Conservation (phyloP, 2,329 filamentous ascomycete genomes). For the Colletotrichum simmondsii region DNA sequence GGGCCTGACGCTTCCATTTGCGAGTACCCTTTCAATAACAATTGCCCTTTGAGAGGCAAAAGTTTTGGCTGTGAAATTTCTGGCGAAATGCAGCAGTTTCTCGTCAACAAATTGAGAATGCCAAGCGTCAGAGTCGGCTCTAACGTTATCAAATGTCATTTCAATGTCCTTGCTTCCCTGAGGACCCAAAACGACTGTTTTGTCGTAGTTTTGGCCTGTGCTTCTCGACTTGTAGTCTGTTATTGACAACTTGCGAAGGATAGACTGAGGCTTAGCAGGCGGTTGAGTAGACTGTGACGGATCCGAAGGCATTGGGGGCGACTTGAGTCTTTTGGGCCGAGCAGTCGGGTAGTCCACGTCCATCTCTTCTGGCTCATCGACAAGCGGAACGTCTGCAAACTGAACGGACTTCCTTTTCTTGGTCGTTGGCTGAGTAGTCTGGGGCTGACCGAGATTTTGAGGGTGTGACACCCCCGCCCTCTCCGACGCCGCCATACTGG, state of each 20-base stretch:
- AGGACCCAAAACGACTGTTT: constrained; percentile 24
- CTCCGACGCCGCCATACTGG: constrained; percentile 9
- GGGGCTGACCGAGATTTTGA: background rate
- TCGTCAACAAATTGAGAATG: constrained; percentile 39
- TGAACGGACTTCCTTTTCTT: constrained; percentile 42
- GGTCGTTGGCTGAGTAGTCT: background rate
- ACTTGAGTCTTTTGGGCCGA: constrained; percentile 19
- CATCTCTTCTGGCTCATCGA: constrained; percentile 38
- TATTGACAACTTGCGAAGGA: constrained; percentile 20
- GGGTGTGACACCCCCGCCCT: background rate
- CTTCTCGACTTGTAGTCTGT: constrained; percentile 23
- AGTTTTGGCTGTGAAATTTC: constrained; percentile 46
- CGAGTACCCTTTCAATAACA: constrained; percentile 17
- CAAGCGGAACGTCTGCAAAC: constrained; percentile 43
- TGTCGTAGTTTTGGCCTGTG: constrained; percentile 12
- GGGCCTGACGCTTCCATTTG: constrained; percentile 31
- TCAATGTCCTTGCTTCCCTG: constrained; percentile 9
- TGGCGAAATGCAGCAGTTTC: constrained; percentile 45
- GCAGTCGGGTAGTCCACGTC: constrained; percentile 35
- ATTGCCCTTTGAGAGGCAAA: constrained; percentile 36
- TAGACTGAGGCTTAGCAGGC: background rate
- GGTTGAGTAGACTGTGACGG: background rate
- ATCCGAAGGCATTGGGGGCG: constrained; percentile 6
- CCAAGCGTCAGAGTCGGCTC: constrained; percentile 38
- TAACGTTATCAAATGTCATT: constrained; percentile 31